Base-by-base conservation (phyloP, 83 land plant species). In the Diphasiastrum complanatum region DNA sequence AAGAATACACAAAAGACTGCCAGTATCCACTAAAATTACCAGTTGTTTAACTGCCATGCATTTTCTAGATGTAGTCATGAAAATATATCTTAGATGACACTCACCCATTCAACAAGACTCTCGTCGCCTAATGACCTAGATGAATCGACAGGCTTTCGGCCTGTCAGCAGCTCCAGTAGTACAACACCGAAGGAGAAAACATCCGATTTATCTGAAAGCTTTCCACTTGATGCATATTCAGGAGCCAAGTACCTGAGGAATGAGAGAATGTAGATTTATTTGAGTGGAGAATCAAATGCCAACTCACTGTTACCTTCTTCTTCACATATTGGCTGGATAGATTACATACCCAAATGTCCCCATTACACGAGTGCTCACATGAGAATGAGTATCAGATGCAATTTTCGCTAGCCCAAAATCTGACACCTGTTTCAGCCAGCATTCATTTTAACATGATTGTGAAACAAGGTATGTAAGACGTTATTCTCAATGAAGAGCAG, bases 101-200 rank as follows among this genome's bases (percentile, higher is more conserved):
- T n/a, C n/a, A 49, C 93, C 93, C 70, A 67, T 58, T 67, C 70
- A 12, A 67, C 70, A 49, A 67, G 45, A 20, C 67, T 67, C 51
- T 67, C 70, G 19, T 60, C 47, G 14, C 70, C 70, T 3, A 35
- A 32, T 12, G 67, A 51, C 27, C 32, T 66, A 19, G 38, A 41
- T 29, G 67, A 27, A 5, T 67, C 70, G 4, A 67, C 45, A 33
- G 70, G 65, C 64, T 36, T 67, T 26, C 70, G 26, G n/a, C 65
- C 70, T 12, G 70, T 67, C 16, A 67, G 43, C 3, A 67, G 25
- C 25, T 67, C 70, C 51, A 67, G 34, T 38, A 67, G 51, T 33
- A 67, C 70, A 3, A 67, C 70, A 26, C 70, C 70, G 2, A 67
- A 58, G 27, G 65, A 67, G 26, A 41, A 67, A 16, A 67, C 70